Percentiles rank a stretch among this genome's conserved stretches.
Evolutionary conservation across 2,329 filamentous ascomycete species (phyloP).

Genomic region (Xylariomycetidae sp.): DNA sequence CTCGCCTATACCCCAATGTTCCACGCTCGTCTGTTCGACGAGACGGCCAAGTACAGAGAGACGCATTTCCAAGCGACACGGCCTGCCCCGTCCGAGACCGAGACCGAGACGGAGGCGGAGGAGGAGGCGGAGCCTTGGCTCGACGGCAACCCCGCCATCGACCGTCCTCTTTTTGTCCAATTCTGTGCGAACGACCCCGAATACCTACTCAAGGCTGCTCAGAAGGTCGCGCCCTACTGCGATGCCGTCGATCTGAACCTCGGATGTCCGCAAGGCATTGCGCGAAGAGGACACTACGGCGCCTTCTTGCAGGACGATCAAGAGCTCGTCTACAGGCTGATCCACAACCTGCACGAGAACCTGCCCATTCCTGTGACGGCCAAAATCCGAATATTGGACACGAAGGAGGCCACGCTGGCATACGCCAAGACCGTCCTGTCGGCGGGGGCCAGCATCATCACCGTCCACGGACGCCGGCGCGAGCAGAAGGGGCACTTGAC

Average conservation of each 20-base stretch:
- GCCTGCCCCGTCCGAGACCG: conserved; percentile 18
- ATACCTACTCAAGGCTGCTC: conserved; percentile 73
- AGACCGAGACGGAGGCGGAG: conserved; percentile 3
- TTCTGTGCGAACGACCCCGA: conserved; percentile 88
- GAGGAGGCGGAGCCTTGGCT: conserved; percentile 46
- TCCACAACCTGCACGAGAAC: conserved; percentile 73
- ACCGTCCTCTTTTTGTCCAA: conserved; percentile 89
- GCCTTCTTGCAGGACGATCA: conserved; percentile 94
- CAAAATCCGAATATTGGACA: conserved; percentile 88
- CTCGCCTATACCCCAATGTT: conserved; percentile 95
- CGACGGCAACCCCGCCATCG: conserved; percentile 78
- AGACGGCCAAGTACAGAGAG: conserved; percentile 69
- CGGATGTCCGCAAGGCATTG: conserved; percentile 94
- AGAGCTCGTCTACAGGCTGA: conserved; percentile 72
- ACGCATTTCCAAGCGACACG: conserved; percentile 70
- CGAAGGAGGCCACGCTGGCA: conserved; percentile 74
- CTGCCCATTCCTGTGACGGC: conserved; percentile 83
- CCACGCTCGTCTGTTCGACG: conserved; percentile 81
- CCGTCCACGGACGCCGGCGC: conserved; percentile 80
- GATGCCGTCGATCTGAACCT: conserved; percentile 95
- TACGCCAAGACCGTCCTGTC: conserved; percentile 84
- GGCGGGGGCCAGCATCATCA: conserved; percentile 87
- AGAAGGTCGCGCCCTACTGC: conserved; percentile 75
- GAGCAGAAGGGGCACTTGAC: conserved; percentile 97
- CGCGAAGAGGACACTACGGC: conserved; percentile 83